These are phyloP conservation scores for Leptographium radiaticola DNA, from an alignment of 2,329 filamentous ascomycete species.

Conservation along the genomic window DNA sequence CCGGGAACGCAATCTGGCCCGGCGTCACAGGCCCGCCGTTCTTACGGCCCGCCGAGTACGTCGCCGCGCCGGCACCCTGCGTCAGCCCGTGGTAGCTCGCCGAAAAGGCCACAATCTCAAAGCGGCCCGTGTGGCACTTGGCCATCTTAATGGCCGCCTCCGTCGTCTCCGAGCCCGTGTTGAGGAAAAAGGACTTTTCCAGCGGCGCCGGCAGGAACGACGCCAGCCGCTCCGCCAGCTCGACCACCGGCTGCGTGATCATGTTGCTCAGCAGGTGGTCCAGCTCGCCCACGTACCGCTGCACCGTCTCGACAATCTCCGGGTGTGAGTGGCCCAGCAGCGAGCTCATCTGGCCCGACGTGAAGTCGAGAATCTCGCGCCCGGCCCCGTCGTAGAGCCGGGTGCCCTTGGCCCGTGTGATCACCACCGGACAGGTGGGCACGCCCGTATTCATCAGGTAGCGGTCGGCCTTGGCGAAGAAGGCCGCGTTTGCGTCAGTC, in stretches of 20 bases:
- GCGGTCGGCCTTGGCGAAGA: constrained; percentile 23
- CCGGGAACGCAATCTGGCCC: constrained; percentile 43
- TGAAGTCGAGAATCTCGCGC: constrained; percentile 40
- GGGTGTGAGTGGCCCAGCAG: constrained; percentile 44
- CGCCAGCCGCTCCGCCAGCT: constrained; percentile 35
- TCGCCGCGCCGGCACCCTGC: constrained; percentile 34
- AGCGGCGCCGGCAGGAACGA: constrained; percentile 31
- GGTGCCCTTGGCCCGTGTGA: constrained; percentile 30
- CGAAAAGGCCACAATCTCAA: constrained; percentile 47
- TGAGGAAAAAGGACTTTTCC: constrained; percentile 42
- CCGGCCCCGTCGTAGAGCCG: constrained; percentile 29
- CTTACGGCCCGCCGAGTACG: constrained; percentile 38
- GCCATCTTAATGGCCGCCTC: constrained; percentile 32
- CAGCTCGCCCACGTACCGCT: constrained; percentile 30
- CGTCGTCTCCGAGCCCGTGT: constrained; percentile 6
- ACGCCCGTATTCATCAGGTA: constrained; percentile 30
- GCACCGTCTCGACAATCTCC: constrained; percentile 39
- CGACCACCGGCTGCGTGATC: constrained; percentile 40
- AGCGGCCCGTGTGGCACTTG: constrained; percentile 48
- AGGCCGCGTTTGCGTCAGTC: constrained; percentile 2
- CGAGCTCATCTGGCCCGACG: constrained; percentile 46
- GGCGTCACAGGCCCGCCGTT: constrained; percentile 34
- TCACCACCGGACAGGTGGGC: constrained; percentile 20
- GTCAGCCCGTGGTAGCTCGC: constrained; percentile 51
- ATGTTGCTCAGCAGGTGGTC: constrained; percentile 47